A percentile compares a stretch with the other conserved stretches of the same genome.
phyloP scores from a whole-genome alignment of 2,329 filamentous ascomycete species.

The Calycina marina region DNA sequence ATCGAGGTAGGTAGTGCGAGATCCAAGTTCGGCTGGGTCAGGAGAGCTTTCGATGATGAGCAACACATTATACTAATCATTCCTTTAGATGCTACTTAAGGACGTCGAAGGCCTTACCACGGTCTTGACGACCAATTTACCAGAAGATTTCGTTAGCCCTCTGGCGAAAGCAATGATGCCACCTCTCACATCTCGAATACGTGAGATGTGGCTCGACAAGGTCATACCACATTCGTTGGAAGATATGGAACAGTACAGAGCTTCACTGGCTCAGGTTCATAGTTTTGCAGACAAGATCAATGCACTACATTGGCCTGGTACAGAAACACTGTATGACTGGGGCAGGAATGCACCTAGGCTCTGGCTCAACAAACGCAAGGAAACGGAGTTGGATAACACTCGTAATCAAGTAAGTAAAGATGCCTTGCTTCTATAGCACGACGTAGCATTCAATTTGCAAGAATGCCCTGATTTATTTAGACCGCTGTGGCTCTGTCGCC shows the following conservation, averaged over 20 bases:
- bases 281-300: conserved; percentile 51
- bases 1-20: background rate
- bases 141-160: conserved; percentile 37
- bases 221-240: conserved; percentile 62
- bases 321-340: conserved; percentile 61
- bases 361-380: conserved; percentile 76
- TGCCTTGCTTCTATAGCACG: too few species aligned
- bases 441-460: too few species aligned
- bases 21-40: background rate
- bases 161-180: conserved; percentile 60
- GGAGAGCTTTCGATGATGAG: too few species aligned
- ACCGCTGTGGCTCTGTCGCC: too few species aligned
- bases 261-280: conserved; percentile 47
- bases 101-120: conserved; percentile 37
- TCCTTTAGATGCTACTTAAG: too few species aligned
- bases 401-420: conserved; percentile 51
- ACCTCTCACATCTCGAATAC: conserved; percentile 50
- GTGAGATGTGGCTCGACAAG: conserved; percentile 59
- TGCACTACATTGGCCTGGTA: conserved; percentile 44
- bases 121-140: conserved; percentile 38
- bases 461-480: too few species aligned
- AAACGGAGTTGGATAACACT: conserved; percentile 62
- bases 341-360: conserved; percentile 62
- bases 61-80: too few species aligned
- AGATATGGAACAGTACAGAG: conserved; percentile 58